Base-by-base conservation (phyloP, 148 eudicot species). In the Drosera capensis region DNA sequence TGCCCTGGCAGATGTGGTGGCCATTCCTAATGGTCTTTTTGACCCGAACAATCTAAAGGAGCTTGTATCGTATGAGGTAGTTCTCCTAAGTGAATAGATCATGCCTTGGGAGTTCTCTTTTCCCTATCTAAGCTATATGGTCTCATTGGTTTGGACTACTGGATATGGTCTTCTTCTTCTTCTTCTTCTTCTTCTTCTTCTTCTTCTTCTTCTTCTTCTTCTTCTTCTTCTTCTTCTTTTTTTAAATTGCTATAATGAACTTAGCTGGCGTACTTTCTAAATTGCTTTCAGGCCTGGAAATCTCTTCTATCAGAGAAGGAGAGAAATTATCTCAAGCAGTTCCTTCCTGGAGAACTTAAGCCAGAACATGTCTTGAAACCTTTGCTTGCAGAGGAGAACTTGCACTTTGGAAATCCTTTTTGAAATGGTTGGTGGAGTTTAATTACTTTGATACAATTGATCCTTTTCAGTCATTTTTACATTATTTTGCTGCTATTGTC, bases 61-160 rank as follows among this genome's bases (percentile, higher is more conserved):
- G 37, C 69, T 84, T 55, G 70, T 90, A 20, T 75, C 97, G 14
- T 58, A 49, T 58, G 82, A 84, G 95, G 94, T 83, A 71, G 56
- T 29, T n/a, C n/a, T n/a, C n/a, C n/a, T n/a, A n/a, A n/a, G n/a
- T n/a, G n/a, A n/a, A n/a, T n/a, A n/a, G n/a, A n/a, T n/a, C n/a
- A n/a, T n/a, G n/a, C n/a, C n/a, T n/a, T n/a, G n/a, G n/a, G n/a
- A n/a, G n/a, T n/a, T n/a, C n/a, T n/a, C n/a, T n/a, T n/a, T n/a
- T n/a, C n/a, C n/a, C n/a, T n/a, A n/a, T n/a, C n/a, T n/a, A n/a
- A n/a, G n/a, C n/a, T n/a, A n/a, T n/a, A n/a, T n/a, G n/a, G n/a
- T n/a, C n/a, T n/a, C n/a, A n/a, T n/a, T n/a, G n/a, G n/a, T n/a
- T n/a, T n/a, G n/a, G n/a, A n/a, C n/a, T n/a, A n/a, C n/a, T n/a